These are phyloP conservation scores for Alternaria angustiovoidea DNA, from an alignment of 2,329 filamentous ascomycete species.

Conservation along the genomic window DNA sequence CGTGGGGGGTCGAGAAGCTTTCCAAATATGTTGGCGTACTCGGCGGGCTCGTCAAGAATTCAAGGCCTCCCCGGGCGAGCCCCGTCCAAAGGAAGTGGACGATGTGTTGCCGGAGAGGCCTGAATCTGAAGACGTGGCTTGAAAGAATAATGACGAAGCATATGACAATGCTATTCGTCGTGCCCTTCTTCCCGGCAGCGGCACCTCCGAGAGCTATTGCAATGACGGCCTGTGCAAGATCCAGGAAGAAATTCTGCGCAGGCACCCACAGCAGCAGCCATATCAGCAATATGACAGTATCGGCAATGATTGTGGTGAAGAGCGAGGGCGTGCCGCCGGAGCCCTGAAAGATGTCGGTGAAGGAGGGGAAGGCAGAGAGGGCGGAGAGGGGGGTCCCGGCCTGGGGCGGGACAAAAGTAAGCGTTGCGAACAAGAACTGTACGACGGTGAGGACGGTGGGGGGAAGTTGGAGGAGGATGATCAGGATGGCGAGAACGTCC, in stretches of 20 bases:
- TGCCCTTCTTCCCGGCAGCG: constrained; percentile 71
- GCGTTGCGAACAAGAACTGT: constrained; percentile 88
- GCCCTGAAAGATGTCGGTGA: constrained; percentile 91
- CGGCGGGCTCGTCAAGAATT: constrained; percentile 50
- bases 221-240: constrained; percentile 91
- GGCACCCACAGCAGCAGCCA: constrained; percentile 91
- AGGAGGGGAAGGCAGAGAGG: constrained; percentile 76
- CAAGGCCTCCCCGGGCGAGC: constrained; percentile 52
- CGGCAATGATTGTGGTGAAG: constrained; percentile 83
- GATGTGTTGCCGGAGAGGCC: constrained; percentile 56
- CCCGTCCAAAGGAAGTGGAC: constrained; percentile 51
- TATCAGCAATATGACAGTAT: constrained; percentile 80
- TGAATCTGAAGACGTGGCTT: constrained; percentile 62
- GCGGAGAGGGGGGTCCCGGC: constrained; percentile 78
- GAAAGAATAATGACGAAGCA: constrained; percentile 72
- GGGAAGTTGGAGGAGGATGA: constrained; percentile 91
- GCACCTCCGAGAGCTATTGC: constrained; percentile 89
- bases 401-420: constrained; percentile 86
- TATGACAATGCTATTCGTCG: constrained; percentile 74
- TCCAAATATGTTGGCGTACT: constrained; percentile 46
- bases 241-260: constrained; percentile 85
- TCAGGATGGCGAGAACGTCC: constrained; percentile 95
- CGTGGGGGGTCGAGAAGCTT: constrained; percentile 59
- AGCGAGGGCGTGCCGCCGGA: constrained; percentile 86
- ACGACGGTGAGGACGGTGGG: constrained; percentile 87